Percentiles rank a stretch among this genome's conserved stretches.
Evolutionary conservation across 306 rosid genomes (phyloP).

Genomic region (Gleditsia sinensis): DNA sequence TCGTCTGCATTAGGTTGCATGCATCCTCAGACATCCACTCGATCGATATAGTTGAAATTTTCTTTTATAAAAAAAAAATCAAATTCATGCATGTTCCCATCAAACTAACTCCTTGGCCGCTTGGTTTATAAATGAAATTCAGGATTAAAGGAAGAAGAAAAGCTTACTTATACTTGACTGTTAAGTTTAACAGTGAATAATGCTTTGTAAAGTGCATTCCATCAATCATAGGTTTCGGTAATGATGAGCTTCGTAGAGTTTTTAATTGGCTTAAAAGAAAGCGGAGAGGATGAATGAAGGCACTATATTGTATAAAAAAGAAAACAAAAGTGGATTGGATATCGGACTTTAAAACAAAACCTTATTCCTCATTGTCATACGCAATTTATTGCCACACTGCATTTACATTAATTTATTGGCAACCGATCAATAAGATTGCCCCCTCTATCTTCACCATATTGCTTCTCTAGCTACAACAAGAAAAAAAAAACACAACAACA

Average conservation of each 20-base stretch:
- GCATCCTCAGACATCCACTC: no score
- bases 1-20: slow-evolving; percentile 1
- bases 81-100: no score
- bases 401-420: slow-evolving; percentile 6
- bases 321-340: not conserved
- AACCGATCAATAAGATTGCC: not conserved
- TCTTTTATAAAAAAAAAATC: no score
- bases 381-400: slow-evolving; percentile 46
- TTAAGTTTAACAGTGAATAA: not conserved
- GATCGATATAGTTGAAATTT: no score
- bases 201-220: slow-evolving; percentile 33
- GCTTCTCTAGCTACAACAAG: no score
- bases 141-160: slow-evolving; percentile 17
- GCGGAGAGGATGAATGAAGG: not conserved
- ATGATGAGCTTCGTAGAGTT: slow-evolving; percentile 29
- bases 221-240: slow-evolving; percentile 21
- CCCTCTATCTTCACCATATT: no score
- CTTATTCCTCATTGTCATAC: not conserved
- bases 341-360: not conserved
- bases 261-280: slow-evolving; percentile 20
- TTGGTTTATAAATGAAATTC: slow-evolving; percentile 25
- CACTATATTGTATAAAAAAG: not conserved
- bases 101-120: no score
- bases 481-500: no score
- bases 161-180: not conserved